These are phyloP conservation scores for Penicillium freii DNA, from an alignment of 2,329 filamentous ascomycete genomes.

Conservation along the genomic window DNA sequence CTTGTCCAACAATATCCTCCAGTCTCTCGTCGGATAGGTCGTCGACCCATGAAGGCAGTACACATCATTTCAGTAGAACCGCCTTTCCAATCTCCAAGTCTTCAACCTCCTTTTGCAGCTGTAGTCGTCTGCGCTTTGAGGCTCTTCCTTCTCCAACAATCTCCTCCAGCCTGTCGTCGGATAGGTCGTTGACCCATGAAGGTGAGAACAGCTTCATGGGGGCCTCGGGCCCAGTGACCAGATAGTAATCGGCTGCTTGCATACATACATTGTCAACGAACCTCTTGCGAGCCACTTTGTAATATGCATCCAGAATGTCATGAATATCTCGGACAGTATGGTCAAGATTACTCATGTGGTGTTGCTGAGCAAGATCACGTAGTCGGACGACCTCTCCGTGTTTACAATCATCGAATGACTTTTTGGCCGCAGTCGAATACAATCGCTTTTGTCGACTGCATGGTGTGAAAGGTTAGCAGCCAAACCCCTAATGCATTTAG, in stretches of 20 bases:
- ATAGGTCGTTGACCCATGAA: slow-evolving; percentile 45
- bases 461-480: neutral
- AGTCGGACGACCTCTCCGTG: neutral
- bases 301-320: slow-evolving; percentile 61
- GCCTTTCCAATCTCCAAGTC: too few species aligned
- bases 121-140: too few species aligned
- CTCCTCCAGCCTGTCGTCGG: too few species aligned
- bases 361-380: neutral
- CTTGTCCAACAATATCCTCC: slow-evolving; percentile 59
- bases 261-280: slow-evolving; percentile 63
- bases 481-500: neutral
- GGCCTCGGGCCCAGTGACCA: slow-evolving; percentile 51
- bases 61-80: too few species aligned
- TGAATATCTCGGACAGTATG: slow-evolving; percentile 53
- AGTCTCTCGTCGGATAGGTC: slow-evolving; percentile 51
- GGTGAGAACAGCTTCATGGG: slow-evolving; percentile 56
- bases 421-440: neutral
- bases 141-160: too few species aligned
- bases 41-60: too few species aligned
- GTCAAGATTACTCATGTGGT: slow-evolving; percentile 16
- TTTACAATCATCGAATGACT: neutral
- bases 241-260: slow-evolving; percentile 56
- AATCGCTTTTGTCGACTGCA: neutral
- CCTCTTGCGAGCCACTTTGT: slow-evolving; percentile 58
- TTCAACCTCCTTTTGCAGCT: too few species aligned